phyloP scores from a whole-genome alignment of 208 protist genomes.

The Leishmania lainsoni region DNA sequence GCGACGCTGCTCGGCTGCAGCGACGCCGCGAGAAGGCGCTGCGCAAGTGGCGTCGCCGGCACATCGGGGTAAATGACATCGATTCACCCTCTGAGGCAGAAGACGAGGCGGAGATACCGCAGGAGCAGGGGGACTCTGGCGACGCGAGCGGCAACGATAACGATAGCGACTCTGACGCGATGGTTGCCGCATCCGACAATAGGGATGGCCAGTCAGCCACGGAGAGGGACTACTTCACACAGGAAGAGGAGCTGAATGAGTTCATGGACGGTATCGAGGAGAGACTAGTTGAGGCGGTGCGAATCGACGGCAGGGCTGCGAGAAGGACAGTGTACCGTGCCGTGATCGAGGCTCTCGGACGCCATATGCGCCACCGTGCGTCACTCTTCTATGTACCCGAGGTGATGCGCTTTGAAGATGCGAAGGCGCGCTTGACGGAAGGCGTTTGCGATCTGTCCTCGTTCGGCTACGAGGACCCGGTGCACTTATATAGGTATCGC shows the following conservation, averaged over 20 bases:
- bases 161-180: slow-evolving; percentile 28
- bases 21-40: slow-evolving; percentile 56
- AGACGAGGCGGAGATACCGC: slow-evolving; percentile 17
- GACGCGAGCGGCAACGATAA: neutral
- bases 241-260: slow-evolving; percentile 72
- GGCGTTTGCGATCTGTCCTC: slow-evolving; percentile 60
- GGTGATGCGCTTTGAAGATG: slow-evolving; percentile 66
- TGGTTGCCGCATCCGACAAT: neutral
- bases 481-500: slow-evolving; percentile 54
- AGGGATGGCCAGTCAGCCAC: slow-evolving; percentile 8
- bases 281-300: slow-evolving; percentile 55
- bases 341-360: slow-evolving; percentile 44
- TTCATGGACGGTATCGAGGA: slow-evolving; percentile 68
- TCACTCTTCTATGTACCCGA: slow-evolving; percentile 80
- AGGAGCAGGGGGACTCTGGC: slow-evolving; percentile 4
- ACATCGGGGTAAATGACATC: slow-evolving; percentile 85
- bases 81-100: slow-evolving; percentile 20
- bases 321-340: slow-evolving; percentile 57
- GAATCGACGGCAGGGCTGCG: slow-evolving; percentile 60
- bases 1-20: slow-evolving; percentile 29
- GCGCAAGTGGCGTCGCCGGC: slow-evolving; percentile 85
- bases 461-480: slow-evolving; percentile 70
- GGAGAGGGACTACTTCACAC: slow-evolving; percentile 20
- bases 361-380: slow-evolving; percentile 63
- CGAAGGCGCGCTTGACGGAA: slow-evolving; percentile 39